A percentile compares a stretch with the other conserved stretches of the same genome.
These are phyloP conservation scores for Echium plantagineum DNA, from an alignment of 257 asterid genomes.

Conservation along the genomic window DNA sequence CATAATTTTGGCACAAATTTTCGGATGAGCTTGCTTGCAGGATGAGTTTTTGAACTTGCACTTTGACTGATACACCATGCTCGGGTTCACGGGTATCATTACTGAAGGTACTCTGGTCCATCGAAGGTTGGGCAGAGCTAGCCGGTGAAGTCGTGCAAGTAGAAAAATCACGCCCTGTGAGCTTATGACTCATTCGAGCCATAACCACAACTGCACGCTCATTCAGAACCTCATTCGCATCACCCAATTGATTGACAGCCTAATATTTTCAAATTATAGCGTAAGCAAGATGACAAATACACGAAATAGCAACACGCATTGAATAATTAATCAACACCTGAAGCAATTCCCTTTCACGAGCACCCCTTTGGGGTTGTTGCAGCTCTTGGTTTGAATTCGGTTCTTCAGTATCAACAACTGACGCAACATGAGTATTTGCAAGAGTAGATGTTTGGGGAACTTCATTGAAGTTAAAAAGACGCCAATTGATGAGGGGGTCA, in stretches of 20 bases:
- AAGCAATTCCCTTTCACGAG: conserved; percentile 87
- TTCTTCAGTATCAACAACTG: conserved; percentile 59
- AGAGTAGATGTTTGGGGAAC: conserved; percentile 82
- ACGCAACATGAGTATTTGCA: conserved; percentile 45
- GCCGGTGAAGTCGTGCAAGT: conserved; percentile 41
- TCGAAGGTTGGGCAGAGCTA: conserved; percentile 46
- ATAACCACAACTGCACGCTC: conserved; percentile 93
- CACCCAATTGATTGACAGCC: conserved; percentile 97
- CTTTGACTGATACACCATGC: conserved; percentile 81
- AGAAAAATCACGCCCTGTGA: conserved; percentile 90
- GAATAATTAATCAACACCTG: conserved; percentile 36
- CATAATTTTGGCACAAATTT: conserved; percentile 92
- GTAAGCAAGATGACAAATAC: conserved; percentile 3
- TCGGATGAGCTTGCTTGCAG: conserved; percentile 86
- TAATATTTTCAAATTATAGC: conserved; percentile 15
- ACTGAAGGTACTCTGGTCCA: conserved; percentile 53
- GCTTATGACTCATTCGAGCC: conserved; percentile 98
- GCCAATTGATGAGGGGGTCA: conserved; percentile 98
- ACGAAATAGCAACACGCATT: background rate
- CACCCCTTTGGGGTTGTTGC: conserved; percentile 79
- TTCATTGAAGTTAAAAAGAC: conserved; percentile 95
- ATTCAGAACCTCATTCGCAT: conserved; percentile 93
- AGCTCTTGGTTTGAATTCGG: conserved; percentile 47
- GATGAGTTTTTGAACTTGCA: conserved; percentile 94
- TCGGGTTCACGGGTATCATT: conserved; percentile 84